Percentiles rank a stretch among this genome's conserved stretches.
Evolutionary conservation across 2,329 filamentous ascomycete genomes (phyloP).

Genomic region (Emericellopsis atlantica): DNA sequence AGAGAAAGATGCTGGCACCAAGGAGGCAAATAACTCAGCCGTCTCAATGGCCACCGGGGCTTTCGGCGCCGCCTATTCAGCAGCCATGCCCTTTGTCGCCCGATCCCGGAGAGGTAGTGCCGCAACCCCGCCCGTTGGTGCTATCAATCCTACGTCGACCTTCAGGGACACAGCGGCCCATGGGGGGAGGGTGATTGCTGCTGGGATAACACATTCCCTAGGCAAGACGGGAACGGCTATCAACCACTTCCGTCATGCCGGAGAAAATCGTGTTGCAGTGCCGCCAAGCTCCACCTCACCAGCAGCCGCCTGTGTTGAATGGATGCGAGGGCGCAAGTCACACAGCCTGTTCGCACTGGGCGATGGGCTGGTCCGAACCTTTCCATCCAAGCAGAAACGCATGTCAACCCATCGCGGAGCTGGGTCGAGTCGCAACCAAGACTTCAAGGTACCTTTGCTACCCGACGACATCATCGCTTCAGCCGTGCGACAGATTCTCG

Average conservation of each 20-base stretch:
- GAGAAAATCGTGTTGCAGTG: conserved; percentile 62
- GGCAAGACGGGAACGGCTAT: conserved; percentile 60
- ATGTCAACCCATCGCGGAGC: conserved; percentile 24
- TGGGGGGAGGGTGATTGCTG: conserved; percentile 58
- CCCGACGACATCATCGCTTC: conserved; percentile 47
- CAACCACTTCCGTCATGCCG: conserved; percentile 59
- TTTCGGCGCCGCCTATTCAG: conserved; percentile 57
- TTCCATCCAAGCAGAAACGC: conserved; percentile 44
- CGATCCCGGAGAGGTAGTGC: conserved; percentile 38
- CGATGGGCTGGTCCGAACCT: conserved; percentile 53
- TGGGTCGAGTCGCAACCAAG: conserved; percentile 40
- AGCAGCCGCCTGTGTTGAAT: conserved; percentile 47
- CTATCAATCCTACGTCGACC: conserved; percentile 19
- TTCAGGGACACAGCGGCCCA: conserved; percentile 53
- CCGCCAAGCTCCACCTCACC: conserved; percentile 42
- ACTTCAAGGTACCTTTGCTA: conserved; percentile 53
- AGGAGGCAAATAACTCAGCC: conserved; percentile 39
- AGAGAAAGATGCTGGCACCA: conserved; percentile 23
- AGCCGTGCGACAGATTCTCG: conserved; percentile 40
- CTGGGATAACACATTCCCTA: conserved; percentile 61
- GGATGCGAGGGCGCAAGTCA: conserved; percentile 50
- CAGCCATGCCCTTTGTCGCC: conserved; percentile 46
- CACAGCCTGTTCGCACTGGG: conserved; percentile 53
- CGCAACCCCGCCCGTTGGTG: conserved; percentile 11
- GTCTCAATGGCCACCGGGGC: conserved; percentile 61